phyloP scores from a whole-genome alignment of 75 land plant species.

The Pseudotsuga menziesii region DNA sequence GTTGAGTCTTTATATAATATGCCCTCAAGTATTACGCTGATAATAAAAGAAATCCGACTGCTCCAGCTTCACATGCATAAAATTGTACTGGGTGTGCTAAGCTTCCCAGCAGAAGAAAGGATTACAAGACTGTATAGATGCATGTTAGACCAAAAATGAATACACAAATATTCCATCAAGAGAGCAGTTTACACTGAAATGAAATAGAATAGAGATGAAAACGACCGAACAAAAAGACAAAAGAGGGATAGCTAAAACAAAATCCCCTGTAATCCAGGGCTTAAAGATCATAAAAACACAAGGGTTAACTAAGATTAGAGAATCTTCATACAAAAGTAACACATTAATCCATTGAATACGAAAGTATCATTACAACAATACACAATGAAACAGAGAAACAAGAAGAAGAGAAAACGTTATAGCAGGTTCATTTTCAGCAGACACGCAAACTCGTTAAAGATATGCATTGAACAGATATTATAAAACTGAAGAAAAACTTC shows the following conservation, averaged over 20 bases:
- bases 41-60: neutral
- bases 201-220: neutral
- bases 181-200: neutral
- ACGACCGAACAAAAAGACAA: neutral
- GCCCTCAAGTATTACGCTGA: no score
- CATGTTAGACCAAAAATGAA: neutral
- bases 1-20: no score
- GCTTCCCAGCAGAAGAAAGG: neutral
- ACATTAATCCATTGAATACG: no score
- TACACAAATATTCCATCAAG: neutral
- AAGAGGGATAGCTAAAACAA: neutral
- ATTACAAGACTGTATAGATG: neutral
- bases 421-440: neutral
- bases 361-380: no score
- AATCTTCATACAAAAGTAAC: no score
- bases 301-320: no score
- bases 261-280: neutral
- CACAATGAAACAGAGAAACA: neutral
- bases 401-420: neutral
- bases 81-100: neutral
- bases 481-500: neutral
- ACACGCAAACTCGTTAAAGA: neutral
- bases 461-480: neutral
- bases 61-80: neutral
- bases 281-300: neutral